Percentiles rank a stretch among this genome's conserved stretches.
phyloP scores from a whole-genome alignment of 1,139 yeast genomes.

The Magnusiomyces ingens region DNA sequence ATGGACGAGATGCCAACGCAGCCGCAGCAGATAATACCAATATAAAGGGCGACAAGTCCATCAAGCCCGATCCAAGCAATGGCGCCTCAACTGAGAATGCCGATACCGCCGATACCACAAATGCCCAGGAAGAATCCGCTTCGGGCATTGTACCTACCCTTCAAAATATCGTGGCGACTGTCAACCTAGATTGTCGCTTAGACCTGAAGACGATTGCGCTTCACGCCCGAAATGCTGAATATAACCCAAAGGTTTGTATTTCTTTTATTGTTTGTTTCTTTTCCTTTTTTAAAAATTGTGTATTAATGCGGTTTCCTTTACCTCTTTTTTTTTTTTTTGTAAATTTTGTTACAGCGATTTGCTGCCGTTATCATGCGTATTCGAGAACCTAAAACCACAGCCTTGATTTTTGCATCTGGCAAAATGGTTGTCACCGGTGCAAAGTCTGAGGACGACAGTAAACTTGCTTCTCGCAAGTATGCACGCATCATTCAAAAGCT shows the following conservation, averaged over 20 bases:
- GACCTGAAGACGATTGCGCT: conserved; percentile 95
- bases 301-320: conserved; percentile 1
- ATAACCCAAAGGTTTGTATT: conserved; percentile 58
- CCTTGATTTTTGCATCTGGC: conserved; percentile 95
- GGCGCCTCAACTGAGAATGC: not conserved
- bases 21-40: not conserved
- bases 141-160: conserved; percentile 95
- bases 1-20: conserved; percentile 16
- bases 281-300: not conserved
- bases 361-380: conserved; percentile 99
- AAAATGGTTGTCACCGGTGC: conserved; percentile 99
- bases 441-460: conserved; percentile 94
- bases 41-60: conserved; percentile 11
- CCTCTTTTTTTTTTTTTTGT: not conserved
- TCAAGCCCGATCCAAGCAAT: conserved; percentile 16
- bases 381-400: conserved; percentile 97
- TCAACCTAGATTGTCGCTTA: conserved; percentile 88
- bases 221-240: conserved; percentile 98
- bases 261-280: conserved; percentile 4
- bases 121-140: conserved; percentile 48
- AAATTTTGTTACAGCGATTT: conserved; percentile 53
- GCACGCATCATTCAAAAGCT: conserved; percentile 97
- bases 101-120: conserved; percentile 31
- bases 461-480: conserved; percentile 92
- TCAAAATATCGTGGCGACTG: conserved; percentile 97